Evolutionary conservation across 495 filamentous ascomycete species (phyloP).

Genomic region (Ascobolus immersus): DNA sequence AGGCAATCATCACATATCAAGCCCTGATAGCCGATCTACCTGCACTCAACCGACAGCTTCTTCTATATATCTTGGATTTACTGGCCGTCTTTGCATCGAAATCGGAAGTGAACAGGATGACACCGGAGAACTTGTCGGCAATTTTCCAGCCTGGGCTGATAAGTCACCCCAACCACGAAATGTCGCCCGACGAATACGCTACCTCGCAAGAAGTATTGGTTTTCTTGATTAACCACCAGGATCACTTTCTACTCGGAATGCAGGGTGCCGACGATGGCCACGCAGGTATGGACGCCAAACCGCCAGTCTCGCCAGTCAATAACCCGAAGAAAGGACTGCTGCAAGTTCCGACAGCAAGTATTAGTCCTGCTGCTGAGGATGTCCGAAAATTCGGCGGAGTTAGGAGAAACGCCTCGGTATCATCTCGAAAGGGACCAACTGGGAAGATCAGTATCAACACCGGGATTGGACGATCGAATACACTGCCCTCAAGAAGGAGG

Average conservation of each 20-base stretch:
- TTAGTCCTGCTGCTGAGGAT: slow-evolving; percentile 66
- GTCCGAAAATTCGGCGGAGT: slow-evolving; percentile 53
- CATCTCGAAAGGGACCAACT: slow-evolving; percentile 40
- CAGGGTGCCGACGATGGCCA: slow-evolving; percentile 7
- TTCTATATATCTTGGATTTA: slow-evolving; percentile 93
- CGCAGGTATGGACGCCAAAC: slow-evolving; percentile 18
- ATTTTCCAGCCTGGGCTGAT: slow-evolving; percentile 96
- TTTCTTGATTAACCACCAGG: slow-evolving; percentile 78
- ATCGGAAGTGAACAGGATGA: slow-evolving; percentile 91
- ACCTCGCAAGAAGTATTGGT: slow-evolving; percentile 93
- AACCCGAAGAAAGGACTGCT: slow-evolving; percentile 22
- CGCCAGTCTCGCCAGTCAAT: slow-evolving; percentile 27
- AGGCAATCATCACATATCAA: slow-evolving; percentile 64
- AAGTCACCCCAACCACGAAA: slow-evolving; percentile 79
- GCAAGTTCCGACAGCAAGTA: slow-evolving; percentile 49
- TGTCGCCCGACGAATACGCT: slow-evolving; percentile 79
- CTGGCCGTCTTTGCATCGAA: slow-evolving; percentile 95
- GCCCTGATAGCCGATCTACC: slow-evolving; percentile 76
- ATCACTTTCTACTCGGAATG: slow-evolving; percentile 23
- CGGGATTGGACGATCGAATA: slow-evolving; percentile 77
- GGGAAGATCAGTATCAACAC: slow-evolving; percentile 30
- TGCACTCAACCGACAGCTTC: slow-evolving; percentile 74
- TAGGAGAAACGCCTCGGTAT: slow-evolving; percentile 61
- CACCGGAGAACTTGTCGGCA: slow-evolving; percentile 73
- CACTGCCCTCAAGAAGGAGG: slow-evolving; percentile 62